Base-by-base conservation (phyloP, 768 basidiomycete genomes). In the Kwoniella mangroviensis region DNA sequence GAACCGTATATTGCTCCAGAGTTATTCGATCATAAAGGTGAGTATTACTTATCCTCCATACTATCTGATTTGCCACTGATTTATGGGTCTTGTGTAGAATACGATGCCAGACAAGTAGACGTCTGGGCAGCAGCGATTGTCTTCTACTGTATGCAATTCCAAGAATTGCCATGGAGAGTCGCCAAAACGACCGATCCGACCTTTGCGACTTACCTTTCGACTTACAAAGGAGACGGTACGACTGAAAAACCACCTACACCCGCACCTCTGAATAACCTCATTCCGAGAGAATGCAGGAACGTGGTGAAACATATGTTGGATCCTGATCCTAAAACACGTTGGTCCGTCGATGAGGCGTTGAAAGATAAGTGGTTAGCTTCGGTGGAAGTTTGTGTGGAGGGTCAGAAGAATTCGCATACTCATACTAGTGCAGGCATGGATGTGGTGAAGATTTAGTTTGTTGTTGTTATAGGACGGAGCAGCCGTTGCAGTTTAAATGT, bases 1-100 rank as follows among this genome's bases (percentile, higher is more conserved):
- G 96, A 99, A 81, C 96, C 96, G 1, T 99, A 99, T 84, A 99
- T 99, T 79, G 96, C 96, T 10, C 97, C 97, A 34, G 96, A 99
- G 83, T 93, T 97, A 84, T 99, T 98, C 79, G 85, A 94, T 75
- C 90, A 91, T 79, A 95, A 97, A 90, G 94, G 96, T 96, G 87
- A 89, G 94, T 87, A 11, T 73, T 34, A 74, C 19, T 11, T 61
- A 5, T 26, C 53, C 63, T 4, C 51, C 53, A 68, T 55, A n/a
- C 26, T 13, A 15, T 28, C 15, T 64, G 4, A 34, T 19, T 34
- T 53, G 10, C 3, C 7, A n/a, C 15, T 54, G 9, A n/a, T 24
- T n/a, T 4, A 5, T 54, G 17, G 24, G 11, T 54, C 4, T 24
- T 54, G 21, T 34, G 56, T 82, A 97, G 96, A 96, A 76, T 99